Conservation (phyloP, 257 asterid species). For the Eucommia ulmoides region DNA sequence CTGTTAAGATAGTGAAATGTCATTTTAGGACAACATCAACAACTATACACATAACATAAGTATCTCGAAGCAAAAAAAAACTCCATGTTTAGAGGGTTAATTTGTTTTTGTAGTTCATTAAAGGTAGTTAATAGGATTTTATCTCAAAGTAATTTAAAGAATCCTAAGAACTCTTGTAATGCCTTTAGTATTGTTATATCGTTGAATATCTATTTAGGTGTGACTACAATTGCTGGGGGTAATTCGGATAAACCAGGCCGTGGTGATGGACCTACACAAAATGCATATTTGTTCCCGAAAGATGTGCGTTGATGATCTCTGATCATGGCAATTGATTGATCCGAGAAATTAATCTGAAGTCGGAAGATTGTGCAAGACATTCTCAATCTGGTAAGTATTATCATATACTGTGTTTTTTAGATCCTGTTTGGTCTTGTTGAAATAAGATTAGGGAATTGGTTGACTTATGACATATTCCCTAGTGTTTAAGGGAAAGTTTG, state of each 20-base stretch:
- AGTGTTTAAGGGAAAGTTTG: not conserved
- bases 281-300: conserved; percentile 58
- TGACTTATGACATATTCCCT: not conserved
- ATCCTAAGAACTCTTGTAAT: too few species aligned
- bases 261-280: conserved; percentile 53
- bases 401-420: too few species aligned
- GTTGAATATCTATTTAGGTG: too few species aligned
- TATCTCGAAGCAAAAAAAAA: too few species aligned
- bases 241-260: conserved; percentile 38
- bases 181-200: too few species aligned
- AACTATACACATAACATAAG: too few species aligned
- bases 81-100: too few species aligned
- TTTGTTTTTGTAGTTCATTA: too few species aligned
- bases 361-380: conserved; percentile 44
- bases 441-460: not conserved
- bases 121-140: too few species aligned
- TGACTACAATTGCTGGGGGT: conserved; percentile 90
- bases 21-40: too few species aligned
- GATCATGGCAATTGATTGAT: conserved; percentile 56
- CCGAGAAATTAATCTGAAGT: conserved; percentile 57
- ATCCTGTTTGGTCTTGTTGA: not conserved
- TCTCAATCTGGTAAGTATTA: conserved; percentile 46
- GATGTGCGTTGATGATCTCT: conserved; percentile 64
- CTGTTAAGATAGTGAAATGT: too few species aligned
- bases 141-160: too few species aligned